phyloP scores from a whole-genome alignment of 2,329 filamentous ascomycete species.

The Ophiostoma fasciatum region DNA sequence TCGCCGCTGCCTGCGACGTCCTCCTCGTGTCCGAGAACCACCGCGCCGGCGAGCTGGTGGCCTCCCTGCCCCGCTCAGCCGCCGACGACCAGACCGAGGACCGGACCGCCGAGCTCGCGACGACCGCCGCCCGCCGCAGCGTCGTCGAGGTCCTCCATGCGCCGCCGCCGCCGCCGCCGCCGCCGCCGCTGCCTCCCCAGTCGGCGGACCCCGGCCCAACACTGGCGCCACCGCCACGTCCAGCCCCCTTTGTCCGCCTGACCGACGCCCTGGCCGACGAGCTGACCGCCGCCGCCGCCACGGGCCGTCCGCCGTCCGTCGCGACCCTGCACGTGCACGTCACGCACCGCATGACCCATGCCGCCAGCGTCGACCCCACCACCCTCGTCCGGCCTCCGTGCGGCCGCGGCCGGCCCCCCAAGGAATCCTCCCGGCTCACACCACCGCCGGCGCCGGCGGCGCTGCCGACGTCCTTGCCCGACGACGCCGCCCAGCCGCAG shows the following conservation, averaged over 20 bases:
- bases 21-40: no score
- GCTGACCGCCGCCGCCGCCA: conserved; percentile 1
- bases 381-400: conserved; percentile 5
- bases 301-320: conserved; percentile 4
- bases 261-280: conserved; percentile 10
- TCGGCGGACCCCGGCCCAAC: no score
- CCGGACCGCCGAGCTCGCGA: no score
- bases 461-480: no score
- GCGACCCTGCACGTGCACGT: conserved; percentile 4
- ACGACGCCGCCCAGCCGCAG: background rate
- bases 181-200: no score
- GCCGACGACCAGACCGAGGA: no score
- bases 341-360: conserved; percentile 8
- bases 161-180: background rate
- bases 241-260: conserved; percentile 1
- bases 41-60: no score
- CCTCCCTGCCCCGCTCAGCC: no score
- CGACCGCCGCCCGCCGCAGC: conserved; percentile 1
- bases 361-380: no score
- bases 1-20: conserved; percentile 8
- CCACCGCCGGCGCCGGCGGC: no score
- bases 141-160: conserved; percentile 11
- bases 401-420: conserved; percentile 9
- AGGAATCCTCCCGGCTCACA: no score
- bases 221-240: no score